phyloP scores from a whole-genome alignment of 345 rosid species.

The Melaleuca quinquenervia region DNA sequence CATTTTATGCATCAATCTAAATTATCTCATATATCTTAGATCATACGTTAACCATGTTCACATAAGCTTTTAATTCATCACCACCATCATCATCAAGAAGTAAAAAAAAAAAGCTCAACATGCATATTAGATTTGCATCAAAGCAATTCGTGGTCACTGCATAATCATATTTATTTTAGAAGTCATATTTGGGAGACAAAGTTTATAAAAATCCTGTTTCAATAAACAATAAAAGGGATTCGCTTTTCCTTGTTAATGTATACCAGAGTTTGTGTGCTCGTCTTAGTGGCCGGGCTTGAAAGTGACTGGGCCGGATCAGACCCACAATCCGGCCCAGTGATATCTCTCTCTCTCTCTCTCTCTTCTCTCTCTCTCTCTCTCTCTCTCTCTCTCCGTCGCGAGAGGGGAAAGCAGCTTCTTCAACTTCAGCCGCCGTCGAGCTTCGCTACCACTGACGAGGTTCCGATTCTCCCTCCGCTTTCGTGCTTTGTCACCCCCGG shows the following conservation, averaged over 20 bases:
- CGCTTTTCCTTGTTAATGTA: too few relatives aligned
- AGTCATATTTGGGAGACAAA: background rate
- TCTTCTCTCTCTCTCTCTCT: background rate
- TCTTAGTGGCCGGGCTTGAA: background rate
- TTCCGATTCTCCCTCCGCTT: background rate
- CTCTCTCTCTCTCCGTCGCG: background rate
- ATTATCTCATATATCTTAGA: too few relatives aligned
- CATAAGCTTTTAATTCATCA: background rate
- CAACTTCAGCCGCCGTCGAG: background rate
- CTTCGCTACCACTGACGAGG: background rate
- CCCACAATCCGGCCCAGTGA: background rate
- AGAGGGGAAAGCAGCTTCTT: background rate
- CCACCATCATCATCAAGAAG: background rate
- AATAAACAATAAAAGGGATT: too few relatives aligned
- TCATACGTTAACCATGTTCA: background rate
- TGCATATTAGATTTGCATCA: background rate
- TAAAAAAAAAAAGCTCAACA: background rate
- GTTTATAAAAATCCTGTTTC: too few relatives aligned
- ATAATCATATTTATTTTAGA: background rate
- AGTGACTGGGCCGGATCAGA: background rate
- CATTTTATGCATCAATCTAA: too few relatives aligned
- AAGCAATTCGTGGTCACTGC: background rate
- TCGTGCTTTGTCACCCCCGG: background rate
- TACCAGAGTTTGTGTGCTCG: background rate
- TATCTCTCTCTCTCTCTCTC: background rate